These are phyloP conservation scores for Kodamaea ohmeri DNA, from an alignment of 1,139 yeast species.

Conservation along the genomic window DNA sequence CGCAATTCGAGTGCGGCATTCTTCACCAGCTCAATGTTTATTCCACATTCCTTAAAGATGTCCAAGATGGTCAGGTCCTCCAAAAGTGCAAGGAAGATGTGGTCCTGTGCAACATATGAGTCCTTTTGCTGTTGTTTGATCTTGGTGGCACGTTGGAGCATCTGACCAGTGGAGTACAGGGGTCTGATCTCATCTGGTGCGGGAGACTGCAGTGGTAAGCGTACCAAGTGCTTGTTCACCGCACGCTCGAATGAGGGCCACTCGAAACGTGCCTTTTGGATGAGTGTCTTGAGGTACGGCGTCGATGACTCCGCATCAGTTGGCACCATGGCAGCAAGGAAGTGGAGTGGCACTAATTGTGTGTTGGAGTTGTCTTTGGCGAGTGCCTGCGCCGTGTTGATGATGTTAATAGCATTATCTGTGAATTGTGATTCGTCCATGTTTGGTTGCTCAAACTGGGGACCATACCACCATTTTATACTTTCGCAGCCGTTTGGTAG, in stretches of 20 bases:
- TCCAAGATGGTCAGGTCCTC: conserved; percentile 72
- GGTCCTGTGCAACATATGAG: conserved; percentile 91
- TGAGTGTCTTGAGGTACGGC: conserved; percentile 74
- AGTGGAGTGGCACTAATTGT: conserved; percentile 80
- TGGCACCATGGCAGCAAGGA: conserved; percentile 89
- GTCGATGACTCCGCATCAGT: conserved; percentile 66
- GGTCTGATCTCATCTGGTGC: conserved; percentile 77
- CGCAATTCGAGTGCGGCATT: conserved; percentile 81
- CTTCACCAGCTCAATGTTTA: conserved; percentile 70
- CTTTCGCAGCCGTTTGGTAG: conserved; percentile 7
- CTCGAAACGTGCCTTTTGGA: conserved; percentile 86
- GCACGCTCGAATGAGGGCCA: conserved; percentile 77
- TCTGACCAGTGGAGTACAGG: conserved; percentile 66
- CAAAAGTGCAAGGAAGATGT: conserved; percentile 76
- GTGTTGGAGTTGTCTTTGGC: conserved; percentile 85
- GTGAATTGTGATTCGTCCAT: conserved; percentile 80
- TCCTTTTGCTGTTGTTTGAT: conserved; percentile 88
- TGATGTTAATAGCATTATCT: conserved; percentile 83
- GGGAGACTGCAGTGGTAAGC: conserved; percentile 85
- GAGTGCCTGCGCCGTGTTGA: conserved; percentile 74
- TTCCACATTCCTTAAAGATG: conserved; percentile 70
- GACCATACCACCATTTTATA: neutral
- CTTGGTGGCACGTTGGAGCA: conserved; percentile 66
- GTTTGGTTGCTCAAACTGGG: conserved; percentile 8
- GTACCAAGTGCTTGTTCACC: conserved; percentile 76